Conservation (phyloP, 2,329 filamentous ascomycete genomes). For the Claviceps capensis region DNA sequence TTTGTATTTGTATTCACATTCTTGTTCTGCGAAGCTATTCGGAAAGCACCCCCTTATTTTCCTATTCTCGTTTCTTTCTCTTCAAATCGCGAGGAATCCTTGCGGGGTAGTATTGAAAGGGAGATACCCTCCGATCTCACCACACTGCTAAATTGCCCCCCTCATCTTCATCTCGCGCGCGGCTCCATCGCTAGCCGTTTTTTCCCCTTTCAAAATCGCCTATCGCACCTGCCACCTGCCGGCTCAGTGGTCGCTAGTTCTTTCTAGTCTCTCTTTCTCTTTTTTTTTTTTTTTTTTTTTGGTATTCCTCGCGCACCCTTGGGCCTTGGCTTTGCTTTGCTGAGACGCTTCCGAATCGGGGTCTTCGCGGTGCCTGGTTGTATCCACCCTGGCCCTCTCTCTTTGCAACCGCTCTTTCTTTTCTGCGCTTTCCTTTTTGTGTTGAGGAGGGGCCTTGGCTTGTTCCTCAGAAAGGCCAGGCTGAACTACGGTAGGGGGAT, state of each 20-base stretch:
- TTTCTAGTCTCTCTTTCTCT: not conserved
- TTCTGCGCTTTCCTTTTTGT: not conserved
- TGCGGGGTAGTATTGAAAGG: constrained; percentile 4
- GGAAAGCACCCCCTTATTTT: not conserved
- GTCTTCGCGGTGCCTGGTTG: not conserved
- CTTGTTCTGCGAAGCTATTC: not conserved
- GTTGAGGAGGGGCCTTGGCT: not conserved
- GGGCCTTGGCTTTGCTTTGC: not conserved
- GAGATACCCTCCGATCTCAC: not conserved
- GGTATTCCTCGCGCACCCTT: not conserved
- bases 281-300: not conserved
- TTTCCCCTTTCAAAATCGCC: not conserved
- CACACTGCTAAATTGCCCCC: not conserved
- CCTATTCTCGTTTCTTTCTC: not conserved
- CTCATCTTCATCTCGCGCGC: not conserved
- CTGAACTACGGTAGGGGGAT: not conserved
- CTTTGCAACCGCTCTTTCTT: not conserved
- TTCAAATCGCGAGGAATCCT: constrained; percentile 2
- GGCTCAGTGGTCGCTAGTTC: constrained; percentile 3
- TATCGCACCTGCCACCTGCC: constrained; percentile 1
- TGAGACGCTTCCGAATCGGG: not conserved
- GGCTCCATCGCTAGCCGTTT: not conserved
- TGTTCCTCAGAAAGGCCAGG: not conserved
- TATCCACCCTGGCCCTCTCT: not conserved
- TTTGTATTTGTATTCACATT: not conserved